Evolutionary conservation across 2,329 filamentous ascomycete species (phyloP).

Genomic region (Trichoderma gracile): DNA sequence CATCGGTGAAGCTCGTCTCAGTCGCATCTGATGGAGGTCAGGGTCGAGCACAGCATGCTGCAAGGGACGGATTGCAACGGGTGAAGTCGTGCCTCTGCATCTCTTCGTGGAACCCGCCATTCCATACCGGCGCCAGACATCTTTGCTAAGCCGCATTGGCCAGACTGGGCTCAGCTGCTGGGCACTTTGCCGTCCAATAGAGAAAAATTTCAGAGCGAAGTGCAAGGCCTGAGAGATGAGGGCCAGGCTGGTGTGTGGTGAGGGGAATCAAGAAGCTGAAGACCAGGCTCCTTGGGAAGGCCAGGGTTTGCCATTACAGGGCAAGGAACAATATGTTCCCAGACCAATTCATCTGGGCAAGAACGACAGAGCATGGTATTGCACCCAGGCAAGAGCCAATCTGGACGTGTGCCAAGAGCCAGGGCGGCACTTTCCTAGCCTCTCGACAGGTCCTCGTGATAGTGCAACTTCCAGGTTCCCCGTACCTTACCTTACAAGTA

Average conservation of each 20-base stretch:
- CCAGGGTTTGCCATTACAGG: too few species aligned
- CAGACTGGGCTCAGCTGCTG: conserved; percentile 1
- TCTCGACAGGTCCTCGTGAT: too few species aligned
- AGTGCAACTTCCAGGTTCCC: too few species aligned
- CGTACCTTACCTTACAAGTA: too few species aligned
- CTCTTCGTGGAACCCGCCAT: not conserved
- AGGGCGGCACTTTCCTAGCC: too few species aligned
- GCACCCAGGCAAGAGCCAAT: too few species aligned
- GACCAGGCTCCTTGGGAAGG: not conserved
- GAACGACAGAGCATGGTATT: not conserved
- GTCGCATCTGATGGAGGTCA: too few species aligned
- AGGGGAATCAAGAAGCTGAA: not conserved
- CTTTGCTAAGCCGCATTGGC: not conserved
- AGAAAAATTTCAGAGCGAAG: not conserved
- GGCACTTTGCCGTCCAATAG: conserved; percentile 14
- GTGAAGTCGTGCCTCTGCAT: not conserved
- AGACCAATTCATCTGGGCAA: too few species aligned
- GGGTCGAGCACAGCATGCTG: not conserved
- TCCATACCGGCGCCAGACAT: conserved; percentile 6
- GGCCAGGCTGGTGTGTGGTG: not conserved
- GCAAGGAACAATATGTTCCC: too few species aligned
- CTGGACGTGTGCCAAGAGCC: too few species aligned
- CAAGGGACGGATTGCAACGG: not conserved
- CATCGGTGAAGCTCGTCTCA: conserved; percentile 10
- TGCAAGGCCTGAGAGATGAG: not conserved